phyloP scores from a whole-genome alignment of 2,329 filamentous ascomycete genomes.

The Alternaria sp. region DNA sequence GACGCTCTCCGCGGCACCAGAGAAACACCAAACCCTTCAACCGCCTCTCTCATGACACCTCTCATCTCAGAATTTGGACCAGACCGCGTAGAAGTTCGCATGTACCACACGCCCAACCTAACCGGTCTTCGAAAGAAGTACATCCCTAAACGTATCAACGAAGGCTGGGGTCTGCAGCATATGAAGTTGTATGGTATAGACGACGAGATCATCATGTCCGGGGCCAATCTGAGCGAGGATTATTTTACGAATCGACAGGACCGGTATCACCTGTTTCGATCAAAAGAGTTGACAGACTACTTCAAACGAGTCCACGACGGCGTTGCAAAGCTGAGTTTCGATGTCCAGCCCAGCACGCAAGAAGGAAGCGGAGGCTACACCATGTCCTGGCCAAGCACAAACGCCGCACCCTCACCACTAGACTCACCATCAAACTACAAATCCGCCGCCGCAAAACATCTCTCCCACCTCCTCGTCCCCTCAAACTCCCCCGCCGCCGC shows the following conservation, averaged over 20 bases:
- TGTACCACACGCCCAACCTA: slow-evolving; percentile 98
- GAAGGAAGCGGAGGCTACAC: slow-evolving; percentile 60
- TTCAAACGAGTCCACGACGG: slow-evolving; percentile 80
- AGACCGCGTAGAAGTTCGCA: slow-evolving; percentile 86
- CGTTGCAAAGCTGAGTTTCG: slow-evolving; percentile 82
- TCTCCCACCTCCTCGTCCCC: slow-evolving; percentile 72
- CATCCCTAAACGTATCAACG: slow-evolving; percentile 90
- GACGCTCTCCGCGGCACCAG: slow-evolving; percentile 91
- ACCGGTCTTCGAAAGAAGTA: slow-evolving; percentile 84
- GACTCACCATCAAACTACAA: slow-evolving; percentile 75
- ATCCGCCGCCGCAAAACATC: slow-evolving; percentile 69
- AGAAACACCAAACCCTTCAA: slow-evolving; percentile 85
- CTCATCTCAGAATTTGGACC: slow-evolving; percentile 84
- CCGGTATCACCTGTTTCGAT: slow-evolving; percentile 89
- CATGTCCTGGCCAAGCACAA: slow-evolving; percentile 77
- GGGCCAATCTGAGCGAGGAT: slow-evolving; percentile 87
- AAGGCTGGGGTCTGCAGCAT: slow-evolving; percentile 97
- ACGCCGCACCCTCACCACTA: slow-evolving; percentile 78
- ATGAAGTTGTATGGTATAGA: slow-evolving; percentile 99
- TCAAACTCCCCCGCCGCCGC: slow-evolving; percentile 44
- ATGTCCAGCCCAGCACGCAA: slow-evolving; percentile 69
- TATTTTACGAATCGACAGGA: slow-evolving; percentile 98
- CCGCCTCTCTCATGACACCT: slow-evolving; percentile 84
- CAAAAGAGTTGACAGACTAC: slow-evolving; percentile 79
- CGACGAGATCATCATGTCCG: slow-evolving; percentile 90